Conservation (phyloP, 1,284 basidiomycete genomes). For the Sanghuangporus weigelae region DNA sequence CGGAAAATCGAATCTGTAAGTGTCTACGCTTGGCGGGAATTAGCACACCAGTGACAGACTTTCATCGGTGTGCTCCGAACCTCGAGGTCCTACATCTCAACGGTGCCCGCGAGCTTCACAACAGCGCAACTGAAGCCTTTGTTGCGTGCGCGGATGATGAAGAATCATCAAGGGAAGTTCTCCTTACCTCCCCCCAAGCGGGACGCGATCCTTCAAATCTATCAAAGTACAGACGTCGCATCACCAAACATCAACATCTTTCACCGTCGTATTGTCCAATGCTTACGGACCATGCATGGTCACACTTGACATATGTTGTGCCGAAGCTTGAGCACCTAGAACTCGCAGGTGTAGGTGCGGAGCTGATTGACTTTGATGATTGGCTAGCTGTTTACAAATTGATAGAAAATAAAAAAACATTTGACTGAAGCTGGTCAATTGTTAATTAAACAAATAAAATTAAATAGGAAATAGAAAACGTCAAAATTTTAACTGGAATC, state of each 20-base stretch:
- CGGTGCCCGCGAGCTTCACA: constrained; percentile 64
- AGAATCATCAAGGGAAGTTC: constrained; percentile 30
- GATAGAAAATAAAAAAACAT: no score
- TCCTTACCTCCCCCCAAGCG: constrained; percentile 56
- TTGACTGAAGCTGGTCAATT: no score
- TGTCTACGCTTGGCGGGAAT: constrained; percentile 65
- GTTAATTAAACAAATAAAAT: no score
- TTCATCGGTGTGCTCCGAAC: constrained; percentile 60
- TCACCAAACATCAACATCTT: constrained; percentile 74
- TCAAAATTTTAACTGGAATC: no score
- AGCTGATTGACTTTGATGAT: no score
- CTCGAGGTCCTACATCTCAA: constrained; percentile 82
- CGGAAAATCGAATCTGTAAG: constrained; percentile 43
- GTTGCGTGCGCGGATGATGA: constrained; percentile 46
- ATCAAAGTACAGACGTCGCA: constrained; percentile 49
- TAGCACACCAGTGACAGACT: constrained; percentile 50
- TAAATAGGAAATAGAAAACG: no score
- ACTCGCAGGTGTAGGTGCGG: constrained; percentile 70
- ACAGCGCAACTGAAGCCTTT: constrained; percentile 70
- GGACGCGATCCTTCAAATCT: constrained; percentile 53
- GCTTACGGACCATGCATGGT: constrained; percentile 71
- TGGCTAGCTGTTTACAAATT: no score
- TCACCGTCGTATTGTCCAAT: constrained; percentile 70
- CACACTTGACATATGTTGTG: constrained; percentile 65
- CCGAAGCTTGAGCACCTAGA: constrained; percentile 78